A percentile compares a stretch with the other conserved stretches of the same genome.
phyloP scores from a whole-genome alignment of 2,329 filamentous ascomycete species.

The Penicillium sp. region DNA sequence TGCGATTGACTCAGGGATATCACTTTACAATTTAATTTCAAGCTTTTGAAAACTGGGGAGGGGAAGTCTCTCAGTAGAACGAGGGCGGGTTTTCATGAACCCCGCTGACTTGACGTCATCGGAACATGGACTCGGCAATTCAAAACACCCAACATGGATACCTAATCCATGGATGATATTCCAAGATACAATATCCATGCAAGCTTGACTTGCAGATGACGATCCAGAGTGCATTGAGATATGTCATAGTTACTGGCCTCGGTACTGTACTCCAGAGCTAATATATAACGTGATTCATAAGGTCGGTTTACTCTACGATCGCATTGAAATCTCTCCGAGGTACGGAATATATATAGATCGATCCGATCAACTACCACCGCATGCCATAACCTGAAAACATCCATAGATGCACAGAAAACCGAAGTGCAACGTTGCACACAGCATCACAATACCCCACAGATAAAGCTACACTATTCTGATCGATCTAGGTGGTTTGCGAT shows the following conservation, averaged over 20 bases:
- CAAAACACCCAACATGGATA: background rate
- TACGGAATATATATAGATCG: background rate
- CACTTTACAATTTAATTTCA: background rate
- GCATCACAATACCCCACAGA: no score
- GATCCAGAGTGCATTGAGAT: no score
- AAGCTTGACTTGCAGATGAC: no score
- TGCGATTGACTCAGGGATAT: background rate
- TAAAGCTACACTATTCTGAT: background rate
- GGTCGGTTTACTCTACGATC: background rate
- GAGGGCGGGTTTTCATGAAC: background rate
- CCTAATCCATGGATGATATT: background rate
- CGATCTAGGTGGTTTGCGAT: background rate
- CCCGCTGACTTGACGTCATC: constrained; percentile 24
- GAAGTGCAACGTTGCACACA: background rate
- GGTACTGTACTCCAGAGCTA: no score
- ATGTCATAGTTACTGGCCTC: no score
- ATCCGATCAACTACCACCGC: background rate
- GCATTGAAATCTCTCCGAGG: background rate
- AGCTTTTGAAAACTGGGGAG: background rate
- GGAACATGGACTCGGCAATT: constrained; percentile 11
- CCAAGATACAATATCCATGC: no score
- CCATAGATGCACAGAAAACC: background rate
- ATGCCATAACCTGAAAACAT: background rate
- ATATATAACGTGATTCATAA: background rate
- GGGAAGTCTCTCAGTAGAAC: background rate